Conservation (phyloP, 768 basidiomycete genomes). For the Dendrothele bispora region DNA sequence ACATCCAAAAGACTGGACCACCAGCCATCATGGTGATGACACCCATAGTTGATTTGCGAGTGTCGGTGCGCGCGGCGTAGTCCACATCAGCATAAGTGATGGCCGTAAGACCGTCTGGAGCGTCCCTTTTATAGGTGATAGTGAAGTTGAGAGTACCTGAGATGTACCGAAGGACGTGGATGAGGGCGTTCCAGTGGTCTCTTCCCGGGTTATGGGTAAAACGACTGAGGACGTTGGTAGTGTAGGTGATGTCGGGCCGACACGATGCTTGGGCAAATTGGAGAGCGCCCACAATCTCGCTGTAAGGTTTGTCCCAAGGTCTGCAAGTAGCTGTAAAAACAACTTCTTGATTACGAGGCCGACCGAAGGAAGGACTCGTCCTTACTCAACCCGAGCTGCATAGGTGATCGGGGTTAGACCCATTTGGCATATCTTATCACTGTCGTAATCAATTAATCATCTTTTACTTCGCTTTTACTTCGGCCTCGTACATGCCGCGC, state of each 20-base stretch:
- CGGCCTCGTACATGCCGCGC: too few relatives aligned
- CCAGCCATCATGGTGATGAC: background rate
- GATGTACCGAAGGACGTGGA: background rate
- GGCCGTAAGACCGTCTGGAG: background rate
- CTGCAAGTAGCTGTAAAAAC: too few relatives aligned
- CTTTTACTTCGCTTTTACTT: too few relatives aligned
- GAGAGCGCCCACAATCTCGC: background rate
- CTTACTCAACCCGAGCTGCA: too few relatives aligned
- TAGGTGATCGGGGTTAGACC: too few relatives aligned
- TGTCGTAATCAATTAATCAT: too few relatives aligned
- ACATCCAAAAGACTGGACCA: constrained; percentile 3
- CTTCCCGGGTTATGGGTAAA: constrained; percentile 4
- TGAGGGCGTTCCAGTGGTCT: background rate
- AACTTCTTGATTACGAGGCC: too few relatives aligned
- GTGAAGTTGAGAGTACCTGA: background rate
- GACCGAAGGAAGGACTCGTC: too few relatives aligned
- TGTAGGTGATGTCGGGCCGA: background rate
- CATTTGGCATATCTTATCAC: too few relatives aligned
- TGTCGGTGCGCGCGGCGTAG: background rate
- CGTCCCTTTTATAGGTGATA: background rate
- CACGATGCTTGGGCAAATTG: constrained; percentile 2
- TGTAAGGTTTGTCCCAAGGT: background rate
- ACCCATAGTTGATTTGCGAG: background rate
- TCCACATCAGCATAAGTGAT: constrained; percentile 1
- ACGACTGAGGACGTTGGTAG: background rate